These are phyloP conservation scores for Lentinula lateritia DNA, from an alignment of 768 basidiomycete species.

Conservation along the genomic window DNA sequence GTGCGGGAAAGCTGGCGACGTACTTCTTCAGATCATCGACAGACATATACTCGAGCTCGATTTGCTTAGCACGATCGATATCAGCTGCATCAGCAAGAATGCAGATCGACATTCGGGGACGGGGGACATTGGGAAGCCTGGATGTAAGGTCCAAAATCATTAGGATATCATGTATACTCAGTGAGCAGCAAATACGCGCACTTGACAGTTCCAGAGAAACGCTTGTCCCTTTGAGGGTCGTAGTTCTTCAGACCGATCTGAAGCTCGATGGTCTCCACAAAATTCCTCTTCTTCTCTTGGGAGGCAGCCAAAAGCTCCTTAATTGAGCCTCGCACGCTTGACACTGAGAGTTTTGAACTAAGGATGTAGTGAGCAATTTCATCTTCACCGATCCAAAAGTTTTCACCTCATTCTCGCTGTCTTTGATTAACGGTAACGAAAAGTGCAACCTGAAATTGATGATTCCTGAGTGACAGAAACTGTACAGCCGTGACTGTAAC, in stretches of 20 bases:
- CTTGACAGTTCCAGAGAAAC: conserved; percentile 99
- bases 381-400: neutral
- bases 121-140: conserved; percentile 93
- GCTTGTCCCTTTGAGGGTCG: conserved; percentile 99
- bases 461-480: neutral
- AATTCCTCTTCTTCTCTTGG: conserved; percentile 89
- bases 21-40: conserved; percentile 99
- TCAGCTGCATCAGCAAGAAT: conserved; percentile 99
- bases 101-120: conserved; percentile 99
- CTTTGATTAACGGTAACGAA: neutral
- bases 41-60: conserved; percentile 98
- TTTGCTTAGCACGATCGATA: conserved; percentile 97
- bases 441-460: neutral
- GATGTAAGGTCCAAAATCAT: conserved; percentile 8
- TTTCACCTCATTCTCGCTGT: conserved; percentile 5
- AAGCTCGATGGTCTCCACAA: conserved; percentile 93
- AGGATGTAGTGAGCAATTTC: neutral
- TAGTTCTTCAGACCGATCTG: conserved; percentile 99
- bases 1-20: conserved; percentile 10
- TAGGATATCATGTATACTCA: neutral
- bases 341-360: conserved; percentile 83
- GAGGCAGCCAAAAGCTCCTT: conserved; percentile 83
- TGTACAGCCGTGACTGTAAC: conserved; percentile 5
- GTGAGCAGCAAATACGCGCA: conserved; percentile 26
- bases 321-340: conserved; percentile 99